Evolutionary conservation across 495 filamentous ascomycete species (phyloP), one percentile per base, ranked within the genome.

Genomic region (Entonaema liquescens): DNA sequence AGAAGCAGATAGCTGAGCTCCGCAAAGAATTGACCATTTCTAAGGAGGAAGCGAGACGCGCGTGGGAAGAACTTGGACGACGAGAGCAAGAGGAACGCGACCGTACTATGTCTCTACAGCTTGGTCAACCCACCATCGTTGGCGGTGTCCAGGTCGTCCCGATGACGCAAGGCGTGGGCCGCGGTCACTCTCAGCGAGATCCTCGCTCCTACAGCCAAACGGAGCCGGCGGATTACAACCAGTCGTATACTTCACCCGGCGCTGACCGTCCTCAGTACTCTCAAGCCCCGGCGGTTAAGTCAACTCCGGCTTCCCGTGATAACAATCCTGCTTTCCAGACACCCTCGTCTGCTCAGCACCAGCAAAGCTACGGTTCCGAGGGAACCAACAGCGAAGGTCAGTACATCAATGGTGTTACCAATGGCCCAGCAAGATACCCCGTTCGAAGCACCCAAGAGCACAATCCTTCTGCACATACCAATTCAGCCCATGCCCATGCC

Each of bases 121-220:
- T 92, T 50, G 96, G 95, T n/a, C 88, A 92, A 62, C 91, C 94
- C 15, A 97, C 93, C 1, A 79, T 95, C 23, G 92, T 99, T 12
- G 93, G 94, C 49, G 96, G 94, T 17, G 93, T 98, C 23, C 93
- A 98, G 74, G 95, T 99, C n/a, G 91, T 98, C 28, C 95, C 96
- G 2, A 97, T 96, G 92, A 90, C 92, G 36, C 89, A 90, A 63
- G 92, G 91, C 15, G 84, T 89, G 21, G 90, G 87, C 69, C 87
- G 93, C 55, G 88, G 90, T 62, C 84, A 80, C 40, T 89, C 87
- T 60, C 77, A 79, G 29, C 76, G 79, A 47, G 77, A 81, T 44
- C 73, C 77, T 61, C 78, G 78, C 49, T 74, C 78, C 54, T 78
- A 84, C 35, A 68, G 74, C 71, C 77, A 82, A 67, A 54, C 79